phyloP scores from a whole-genome alignment of 495 filamentous ascomycete genomes.

The Neurospora africana region DNA sequence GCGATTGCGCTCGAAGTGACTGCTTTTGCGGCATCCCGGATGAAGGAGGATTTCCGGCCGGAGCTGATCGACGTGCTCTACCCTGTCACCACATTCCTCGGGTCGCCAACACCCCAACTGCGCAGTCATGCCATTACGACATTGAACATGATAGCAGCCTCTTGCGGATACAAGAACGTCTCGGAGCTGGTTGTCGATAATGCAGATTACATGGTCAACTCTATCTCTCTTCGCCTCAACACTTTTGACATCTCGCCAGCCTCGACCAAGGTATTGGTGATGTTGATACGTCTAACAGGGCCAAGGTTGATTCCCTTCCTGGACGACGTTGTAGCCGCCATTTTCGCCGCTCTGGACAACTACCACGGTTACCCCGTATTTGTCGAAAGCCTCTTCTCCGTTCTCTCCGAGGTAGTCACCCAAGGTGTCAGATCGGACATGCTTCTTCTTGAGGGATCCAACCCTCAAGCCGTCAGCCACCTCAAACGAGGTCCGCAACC shows the following conservation, averaged over 20 bases:
- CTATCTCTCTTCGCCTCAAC: conserved; percentile 79
- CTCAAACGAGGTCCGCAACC: conserved; percentile 14
- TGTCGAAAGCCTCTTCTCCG: conserved; percentile 75
- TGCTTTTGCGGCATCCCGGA: conserved; percentile 57
- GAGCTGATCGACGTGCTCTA: conserved; percentile 91
- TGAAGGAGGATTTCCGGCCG: conserved; percentile 58
- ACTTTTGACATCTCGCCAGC: conserved; percentile 85
- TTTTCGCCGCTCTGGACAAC: conserved; percentile 82
- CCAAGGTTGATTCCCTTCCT: conserved; percentile 74
- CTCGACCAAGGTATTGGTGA: conserved; percentile 78
- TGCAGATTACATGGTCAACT: conserved; percentile 93
- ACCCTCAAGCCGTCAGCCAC: conserved; percentile 24
- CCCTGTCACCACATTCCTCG: conserved; percentile 76
- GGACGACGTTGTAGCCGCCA: conserved; percentile 79
- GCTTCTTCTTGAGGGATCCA: conserved; percentile 33
- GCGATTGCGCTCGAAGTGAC: conserved; percentile 67
- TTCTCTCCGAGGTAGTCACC: conserved; percentile 69
- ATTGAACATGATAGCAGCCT: conserved; percentile 63
- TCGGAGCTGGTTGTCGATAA: conserved; percentile 81
- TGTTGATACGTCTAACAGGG: conserved; percentile 89
- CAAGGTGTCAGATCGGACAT: conserved; percentile 60
- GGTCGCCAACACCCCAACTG: conserved; percentile 55
- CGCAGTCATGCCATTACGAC: conserved; percentile 76
- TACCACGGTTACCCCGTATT: conserved; percentile 89
- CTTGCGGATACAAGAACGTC: conserved; percentile 66